Base-by-base conservation (phyloP, 495 filamentous ascomycete genomes). In the Neurospora sp. region DNA sequence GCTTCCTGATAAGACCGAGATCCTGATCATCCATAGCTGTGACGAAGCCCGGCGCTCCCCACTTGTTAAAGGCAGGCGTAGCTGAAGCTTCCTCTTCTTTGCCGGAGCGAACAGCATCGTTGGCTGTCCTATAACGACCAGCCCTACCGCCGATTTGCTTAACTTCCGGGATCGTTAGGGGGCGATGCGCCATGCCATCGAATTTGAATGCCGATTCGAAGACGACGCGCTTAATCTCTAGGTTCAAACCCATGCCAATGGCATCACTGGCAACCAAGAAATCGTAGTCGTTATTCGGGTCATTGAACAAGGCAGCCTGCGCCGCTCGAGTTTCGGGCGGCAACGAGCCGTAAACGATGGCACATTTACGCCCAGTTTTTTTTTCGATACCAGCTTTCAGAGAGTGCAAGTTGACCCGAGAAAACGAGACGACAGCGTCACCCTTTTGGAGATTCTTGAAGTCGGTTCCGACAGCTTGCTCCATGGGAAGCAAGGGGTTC, bases 101-200 rank as follows among this genome's bases (percentile, higher is more conserved):
- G 71, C 59, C 35, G 16, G 40, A 73, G 31, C 75, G 41, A 22
- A 81, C 80, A 8, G 78, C 87, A 71, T 91, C 84, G 20, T 80
- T 79, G 38, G 93, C 92, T 40, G 91, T 91, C 20, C 89, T 90
- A 83, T 91, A 99, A 40, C 96, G 91, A 37, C 96, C 96, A 22
- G 96, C 96, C 75, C 96, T 90, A 27, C 96, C 96, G 71, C 87
- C 96, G 73, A 99, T 99, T 76, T 99, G 96, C 79, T 96, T 98
- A 70, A 97, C 87, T 73, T 97, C 91, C 1, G 92, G 88, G n/a
- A 91, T 85, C 8, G 83, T 79, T 14, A 98, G 84, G 8, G 81
- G 78, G 27, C 85, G 82, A 38, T 84, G 83, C 11, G 78, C 78
- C 1, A 12, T 44, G 4, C 90, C 89, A 71, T 90, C 84, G 66